Percentiles rank a stretch among this genome's conserved stretches.
Evolutionary conservation across 1,284 basidiomycete species (phyloP).

Genomic region (Trametes pubescens): DNA sequence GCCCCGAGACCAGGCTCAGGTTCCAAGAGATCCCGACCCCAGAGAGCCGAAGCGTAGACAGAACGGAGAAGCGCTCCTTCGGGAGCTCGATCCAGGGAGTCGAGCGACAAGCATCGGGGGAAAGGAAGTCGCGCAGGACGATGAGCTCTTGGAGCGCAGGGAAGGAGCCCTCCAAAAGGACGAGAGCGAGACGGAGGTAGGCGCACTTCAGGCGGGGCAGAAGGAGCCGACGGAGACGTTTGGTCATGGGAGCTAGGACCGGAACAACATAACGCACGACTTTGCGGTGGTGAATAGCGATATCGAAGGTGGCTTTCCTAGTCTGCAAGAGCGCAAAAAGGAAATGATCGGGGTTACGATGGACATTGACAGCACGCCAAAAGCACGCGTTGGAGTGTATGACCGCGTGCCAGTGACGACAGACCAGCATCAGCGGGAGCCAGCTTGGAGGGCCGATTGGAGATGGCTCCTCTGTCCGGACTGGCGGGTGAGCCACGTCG

Average conservation of each 20-base stretch:
- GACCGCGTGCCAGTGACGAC: not conserved
- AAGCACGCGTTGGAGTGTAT: not conserved
- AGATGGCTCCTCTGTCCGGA: not conserved
- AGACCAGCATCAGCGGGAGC: slow-evolving; percentile 3
- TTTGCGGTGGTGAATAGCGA: not conserved
- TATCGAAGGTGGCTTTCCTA: not conserved
- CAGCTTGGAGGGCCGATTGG: not conserved
- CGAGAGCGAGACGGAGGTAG: not conserved
- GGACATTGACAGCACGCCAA: not conserved
- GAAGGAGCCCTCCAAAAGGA: no score
- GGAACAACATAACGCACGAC: not conserved
- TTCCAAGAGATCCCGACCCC: not conserved
- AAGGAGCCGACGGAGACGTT: not conserved
- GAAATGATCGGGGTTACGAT: not conserved
- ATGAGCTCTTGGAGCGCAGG: no score
- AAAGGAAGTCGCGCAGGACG: no score
- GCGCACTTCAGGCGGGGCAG: not conserved
- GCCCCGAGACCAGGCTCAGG: not conserved
- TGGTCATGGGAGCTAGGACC: not conserved
- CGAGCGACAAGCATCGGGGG: no score
- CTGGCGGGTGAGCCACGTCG: no score
- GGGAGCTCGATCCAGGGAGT: not conserved
- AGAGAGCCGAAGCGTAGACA: not conserved
- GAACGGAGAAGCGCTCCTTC: not conserved
- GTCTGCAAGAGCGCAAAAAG: not conserved